These are phyloP conservation scores for Phytophthora multivora DNA, from an alignment of 352 stramenopile species.

Conservation along the genomic window DNA sequence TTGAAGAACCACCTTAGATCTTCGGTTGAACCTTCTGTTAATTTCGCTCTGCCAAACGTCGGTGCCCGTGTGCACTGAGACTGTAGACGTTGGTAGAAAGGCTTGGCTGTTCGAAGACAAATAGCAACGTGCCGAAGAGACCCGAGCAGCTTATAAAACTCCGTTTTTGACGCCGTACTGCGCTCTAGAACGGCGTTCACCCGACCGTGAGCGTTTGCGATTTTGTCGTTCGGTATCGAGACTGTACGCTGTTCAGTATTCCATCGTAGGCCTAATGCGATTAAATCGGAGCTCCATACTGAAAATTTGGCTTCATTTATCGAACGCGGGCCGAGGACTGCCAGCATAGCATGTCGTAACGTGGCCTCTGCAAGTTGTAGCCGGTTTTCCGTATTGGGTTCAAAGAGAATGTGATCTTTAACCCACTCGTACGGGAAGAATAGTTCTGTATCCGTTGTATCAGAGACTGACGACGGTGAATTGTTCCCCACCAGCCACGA, in stretches of 20 bases:
- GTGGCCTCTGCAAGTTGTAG: constrained; percentile 17
- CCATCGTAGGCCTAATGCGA: constrained; percentile 16
- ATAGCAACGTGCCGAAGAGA: constrained; percentile 27
- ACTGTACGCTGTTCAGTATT: constrained; percentile 11
- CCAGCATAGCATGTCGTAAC: constrained; percentile 25
- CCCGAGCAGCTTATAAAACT: constrained; percentile 24
- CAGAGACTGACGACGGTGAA: constrained; percentile 8
- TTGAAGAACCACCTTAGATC: constrained; percentile 5
- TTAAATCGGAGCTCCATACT: constrained; percentile 2
- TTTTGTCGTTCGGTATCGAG: constrained; percentile 38
- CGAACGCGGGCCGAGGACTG: constrained; percentile 13
- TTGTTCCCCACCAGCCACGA: constrained; percentile 14
- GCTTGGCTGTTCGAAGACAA: constrained; percentile 19
- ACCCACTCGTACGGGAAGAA: constrained; percentile 43
- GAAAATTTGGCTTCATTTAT: constrained; percentile 42
- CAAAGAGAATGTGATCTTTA: constrained; percentile 38
- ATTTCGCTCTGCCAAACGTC: background rate
- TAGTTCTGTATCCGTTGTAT: background rate
- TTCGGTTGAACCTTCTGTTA: background rate
- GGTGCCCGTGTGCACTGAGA: background rate
- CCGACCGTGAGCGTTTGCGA: constrained; percentile 8
- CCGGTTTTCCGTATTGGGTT: constrained; percentile 2
- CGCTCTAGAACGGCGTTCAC: background rate
- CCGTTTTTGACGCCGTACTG: background rate
- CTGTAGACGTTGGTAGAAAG: constrained; percentile 26